phyloP scores from a whole-genome alignment of 2,329 filamentous ascomycete genomes.

The Byssothecium circinans region DNA sequence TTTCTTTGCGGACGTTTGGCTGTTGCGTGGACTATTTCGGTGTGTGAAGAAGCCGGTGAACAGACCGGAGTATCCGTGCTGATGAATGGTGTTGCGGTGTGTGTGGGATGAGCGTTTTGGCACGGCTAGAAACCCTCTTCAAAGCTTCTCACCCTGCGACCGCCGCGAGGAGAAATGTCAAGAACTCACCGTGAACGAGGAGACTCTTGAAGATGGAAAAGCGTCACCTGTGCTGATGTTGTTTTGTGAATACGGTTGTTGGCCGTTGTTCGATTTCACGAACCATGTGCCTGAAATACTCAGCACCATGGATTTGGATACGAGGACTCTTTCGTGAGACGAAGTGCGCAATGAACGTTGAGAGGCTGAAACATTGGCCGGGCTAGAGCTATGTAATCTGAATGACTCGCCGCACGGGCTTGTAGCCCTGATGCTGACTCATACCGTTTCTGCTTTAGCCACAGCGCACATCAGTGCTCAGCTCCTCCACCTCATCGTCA shows the following conservation, averaged over 20 bases:
- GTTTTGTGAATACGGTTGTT: background rate
- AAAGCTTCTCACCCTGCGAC: background rate
- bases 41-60: background rate
- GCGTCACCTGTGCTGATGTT: background rate
- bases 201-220: background rate
- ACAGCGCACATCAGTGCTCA: too few species aligned
- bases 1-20: background rate
- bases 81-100: background rate
- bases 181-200: background rate
- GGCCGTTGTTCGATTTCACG: too few species aligned
- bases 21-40: background rate
- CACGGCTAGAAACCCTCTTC: background rate
- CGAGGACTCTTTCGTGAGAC: too few species aligned
- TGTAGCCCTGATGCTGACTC: too few species aligned
- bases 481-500: too few species aligned
- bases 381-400: too few species aligned
- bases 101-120: background rate
- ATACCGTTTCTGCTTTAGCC: too few species aligned
- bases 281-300: too few species aligned
- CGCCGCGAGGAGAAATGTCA: background rate
- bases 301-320: too few species aligned
- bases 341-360: background rate
- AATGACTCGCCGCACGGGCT: too few species aligned
- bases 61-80: background rate
- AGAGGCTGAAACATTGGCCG: background rate